phyloP scores from a whole-genome alignment of 306 rosid species.

The Abrus pulchellus region DNA sequence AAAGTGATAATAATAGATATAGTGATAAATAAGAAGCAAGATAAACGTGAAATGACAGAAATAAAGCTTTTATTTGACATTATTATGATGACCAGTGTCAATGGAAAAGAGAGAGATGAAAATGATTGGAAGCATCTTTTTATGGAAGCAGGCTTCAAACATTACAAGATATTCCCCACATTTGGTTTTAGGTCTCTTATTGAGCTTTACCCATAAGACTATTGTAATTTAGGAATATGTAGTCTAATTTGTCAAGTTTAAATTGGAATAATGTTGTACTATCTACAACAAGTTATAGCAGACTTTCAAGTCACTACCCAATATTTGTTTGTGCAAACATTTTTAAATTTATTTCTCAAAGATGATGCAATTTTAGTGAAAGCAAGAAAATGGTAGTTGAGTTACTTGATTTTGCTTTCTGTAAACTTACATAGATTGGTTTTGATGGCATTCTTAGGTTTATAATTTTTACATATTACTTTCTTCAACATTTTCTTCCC shows the following conservation, averaged over 20 bases:
- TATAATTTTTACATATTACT: too few relatives aligned
- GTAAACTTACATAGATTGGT: too few relatives aligned
- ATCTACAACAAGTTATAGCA: background rate
- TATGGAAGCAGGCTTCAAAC: background rate
- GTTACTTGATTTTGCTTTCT: background rate
- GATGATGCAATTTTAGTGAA: background rate
- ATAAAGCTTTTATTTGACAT: conserved; percentile 6
- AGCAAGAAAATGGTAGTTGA: background rate
- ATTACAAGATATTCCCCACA: conserved; percentile 26
- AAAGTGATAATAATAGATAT: conserved; percentile 17
- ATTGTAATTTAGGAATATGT: background rate
- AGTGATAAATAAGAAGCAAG: conserved; percentile 36
- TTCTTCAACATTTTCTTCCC: too few relatives aligned
- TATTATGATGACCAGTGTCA: conserved; percentile 20
- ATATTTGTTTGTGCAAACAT: background rate
- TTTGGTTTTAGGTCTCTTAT: conserved; percentile 27
- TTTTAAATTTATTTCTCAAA: background rate
- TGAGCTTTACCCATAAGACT: background rate
- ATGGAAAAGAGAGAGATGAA: conserved; percentile 36
- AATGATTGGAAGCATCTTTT: conserved; percentile 6
- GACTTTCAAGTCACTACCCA: background rate
- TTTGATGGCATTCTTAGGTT: too few relatives aligned
- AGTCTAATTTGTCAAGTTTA: background rate
- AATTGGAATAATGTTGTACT: background rate
- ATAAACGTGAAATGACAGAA: conserved; percentile 9